Evolutionary conservation across 1,284 basidiomycete species (phyloP), one percentile per base, ranked within the genome.

Genomic region (Trichosporon ovoides): DNA sequence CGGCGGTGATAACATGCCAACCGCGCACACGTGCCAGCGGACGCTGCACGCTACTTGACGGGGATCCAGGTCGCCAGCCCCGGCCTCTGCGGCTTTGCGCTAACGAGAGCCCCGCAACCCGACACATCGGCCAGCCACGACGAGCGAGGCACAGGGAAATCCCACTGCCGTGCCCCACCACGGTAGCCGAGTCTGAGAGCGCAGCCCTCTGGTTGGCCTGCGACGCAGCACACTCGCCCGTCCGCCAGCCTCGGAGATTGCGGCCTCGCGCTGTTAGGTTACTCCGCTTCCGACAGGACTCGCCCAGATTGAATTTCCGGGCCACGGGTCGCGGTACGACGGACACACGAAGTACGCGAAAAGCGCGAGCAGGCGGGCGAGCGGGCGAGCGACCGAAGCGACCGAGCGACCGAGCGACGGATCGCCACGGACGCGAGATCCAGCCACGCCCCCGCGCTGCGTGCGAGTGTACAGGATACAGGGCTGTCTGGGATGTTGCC

Each of bases 281-380:
- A 48, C 43, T 48, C 43, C 43, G 43, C 43, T 48, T 48, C 43
- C 43, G 43, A 48, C 28, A 48, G 43, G 43, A 48, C 22, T 28
- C 6, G 28, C 28, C 19, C 22, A 48, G 43, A 48, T 37, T n/a
- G 16, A 12, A 48, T 31, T 31, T 48, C 43, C 22, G 43, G 43
- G 11, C 24, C 43, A n/a, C 16, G 37, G 16, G 16, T 9, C 16
- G 5, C 37, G 14, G 37, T 4, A n/a, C 16, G 38, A 19, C 38
- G 13, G 28, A 22, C 22, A n/a, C 43, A 48, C 43, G 22, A 11
- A 28, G 19, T 16, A 43, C 22, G 38, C 38, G 38, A 43, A 24
- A 13, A 19, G 20, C 38, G 38, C 38, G 38, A 43, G 22, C 38
- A 20, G 3, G 37, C 3, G n/a, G 18, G 38, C 14, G 38, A 5